Percentiles rank a stretch among this genome's conserved stretches.
Conservation (phyloP, 306 rosid genomes). For the Datisca glomerata region DNA sequence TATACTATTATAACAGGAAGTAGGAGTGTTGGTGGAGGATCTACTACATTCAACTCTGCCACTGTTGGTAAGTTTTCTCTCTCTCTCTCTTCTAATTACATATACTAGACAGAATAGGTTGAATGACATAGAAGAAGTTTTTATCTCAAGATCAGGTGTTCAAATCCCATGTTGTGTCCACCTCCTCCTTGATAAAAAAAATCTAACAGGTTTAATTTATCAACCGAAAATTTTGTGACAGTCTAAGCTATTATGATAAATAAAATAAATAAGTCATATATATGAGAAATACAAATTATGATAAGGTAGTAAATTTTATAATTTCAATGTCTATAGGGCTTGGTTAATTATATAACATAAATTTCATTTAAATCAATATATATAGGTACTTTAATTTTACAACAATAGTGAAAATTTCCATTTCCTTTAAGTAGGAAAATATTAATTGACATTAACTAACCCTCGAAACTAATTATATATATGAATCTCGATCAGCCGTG, state of each 20-base stretch:
- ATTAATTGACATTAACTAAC: neutral
- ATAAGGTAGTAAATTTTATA: neutral
- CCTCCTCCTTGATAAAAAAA: too few relatives aligned
- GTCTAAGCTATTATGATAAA: neutral
- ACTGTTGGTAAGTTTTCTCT: conserved; percentile 6
- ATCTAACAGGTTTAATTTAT: too few relatives aligned
- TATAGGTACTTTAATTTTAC: too few relatives aligned
- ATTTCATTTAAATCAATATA: too few relatives aligned
- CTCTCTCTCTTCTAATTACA: neutral
- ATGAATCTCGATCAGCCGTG: neutral
- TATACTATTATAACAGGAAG: conserved; percentile 14
- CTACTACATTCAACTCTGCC: conserved; percentile 15
- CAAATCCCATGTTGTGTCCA: too few relatives aligned
- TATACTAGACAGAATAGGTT: too few relatives aligned
- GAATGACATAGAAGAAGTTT: too few relatives aligned
- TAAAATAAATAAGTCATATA: neutral
- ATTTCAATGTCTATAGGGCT: neutral
- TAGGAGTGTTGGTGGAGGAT: conserved; percentile 10
- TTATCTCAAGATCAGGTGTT: neutral
- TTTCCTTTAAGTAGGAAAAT: neutral
- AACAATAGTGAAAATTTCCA: neutral
- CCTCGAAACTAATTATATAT: neutral
- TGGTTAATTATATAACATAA: neutral
- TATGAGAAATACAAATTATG: too few relatives aligned
- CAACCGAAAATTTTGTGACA: neutral